These are phyloP conservation scores for Phalaenopsis hybrid DNA, from an alignment of 116 monocot genomes.

Conservation along the genomic window DNA sequence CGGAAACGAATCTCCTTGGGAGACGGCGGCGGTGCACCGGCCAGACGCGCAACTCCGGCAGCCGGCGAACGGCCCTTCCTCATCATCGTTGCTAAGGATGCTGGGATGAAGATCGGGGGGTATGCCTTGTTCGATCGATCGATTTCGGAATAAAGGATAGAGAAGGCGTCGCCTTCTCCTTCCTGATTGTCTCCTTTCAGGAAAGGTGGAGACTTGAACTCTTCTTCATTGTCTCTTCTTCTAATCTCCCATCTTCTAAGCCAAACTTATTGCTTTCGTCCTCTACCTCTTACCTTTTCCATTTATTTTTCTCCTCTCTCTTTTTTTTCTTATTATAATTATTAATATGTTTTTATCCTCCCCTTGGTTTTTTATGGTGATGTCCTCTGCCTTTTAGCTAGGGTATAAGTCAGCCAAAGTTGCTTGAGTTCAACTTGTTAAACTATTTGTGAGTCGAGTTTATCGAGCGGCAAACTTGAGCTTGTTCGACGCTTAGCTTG, in stretches of 20 bases:
- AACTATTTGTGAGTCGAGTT: too few relatives aligned
- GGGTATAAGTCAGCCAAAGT: too few relatives aligned
- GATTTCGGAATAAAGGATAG: neutral
- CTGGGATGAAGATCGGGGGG: neutral
- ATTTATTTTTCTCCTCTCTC: neutral
- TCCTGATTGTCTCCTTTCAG: neutral
- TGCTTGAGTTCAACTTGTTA: too few relatives aligned
- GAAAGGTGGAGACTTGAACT: neutral
- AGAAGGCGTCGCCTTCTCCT: neutral
- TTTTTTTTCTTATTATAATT: neutral
- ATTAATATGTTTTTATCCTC: neutral
- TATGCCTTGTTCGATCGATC: neutral
- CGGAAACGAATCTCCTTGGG: conserved; percentile 22
- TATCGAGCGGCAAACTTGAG: too few relatives aligned
- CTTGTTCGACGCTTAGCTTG: too few relatives aligned
- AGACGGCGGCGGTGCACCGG: neutral
- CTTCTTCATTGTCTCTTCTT: neutral
- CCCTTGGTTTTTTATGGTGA: too few relatives aligned
- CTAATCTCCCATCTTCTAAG: neutral
- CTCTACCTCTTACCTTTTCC: neutral
- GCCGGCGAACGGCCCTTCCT: neutral
- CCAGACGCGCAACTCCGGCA: neutral
- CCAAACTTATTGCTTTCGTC: conserved; percentile 3
- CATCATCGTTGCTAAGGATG: neutral
- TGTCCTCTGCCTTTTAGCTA: too few relatives aligned